phyloP scores from a whole-genome alignment of 306 rosid genomes.

The Lupinus albus region DNA sequence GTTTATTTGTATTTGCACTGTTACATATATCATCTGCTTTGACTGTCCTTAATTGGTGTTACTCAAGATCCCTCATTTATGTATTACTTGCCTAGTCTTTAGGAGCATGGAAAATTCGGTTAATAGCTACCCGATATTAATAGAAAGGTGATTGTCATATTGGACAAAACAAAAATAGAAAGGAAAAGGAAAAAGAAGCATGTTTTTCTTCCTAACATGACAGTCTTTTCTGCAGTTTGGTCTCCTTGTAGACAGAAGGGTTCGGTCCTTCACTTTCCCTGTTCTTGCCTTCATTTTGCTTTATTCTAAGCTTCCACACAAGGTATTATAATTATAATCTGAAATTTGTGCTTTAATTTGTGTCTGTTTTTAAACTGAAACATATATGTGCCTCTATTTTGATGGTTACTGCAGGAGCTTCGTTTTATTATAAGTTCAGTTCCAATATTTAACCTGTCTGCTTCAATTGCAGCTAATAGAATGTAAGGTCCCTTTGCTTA shows the following conservation, averaged over 20 bases:
- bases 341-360: conserved; percentile 13
- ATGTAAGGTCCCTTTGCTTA: conserved; percentile 56
- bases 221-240: conserved; percentile 72
- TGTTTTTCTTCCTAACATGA: conserved; percentile 38
- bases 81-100: neutral
- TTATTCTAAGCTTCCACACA: conserved; percentile 95
- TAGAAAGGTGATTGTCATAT: conserved; percentile 15
- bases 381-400: conserved; percentile 17
- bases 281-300: conserved; percentile 75
- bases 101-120: conserved; percentile 18
- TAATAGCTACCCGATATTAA: neutral
- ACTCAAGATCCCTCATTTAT: no score
- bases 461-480: conserved; percentile 81
- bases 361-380: conserved; percentile 19
- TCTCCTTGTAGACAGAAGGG: conserved; percentile 73
- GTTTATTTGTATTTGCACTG: no score
- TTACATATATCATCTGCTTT: no score
- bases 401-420: conserved; percentile 77
- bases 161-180: conserved; percentile 17
- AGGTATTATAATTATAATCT: conserved; percentile 54
- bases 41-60: no score
- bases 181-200: conserved; percentile 6
- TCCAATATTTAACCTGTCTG: conserved; percentile 92
- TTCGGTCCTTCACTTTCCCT: conserved; percentile 61
- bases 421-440: conserved; percentile 82